These are phyloP conservation scores for Batkoa obscura DNA, from an alignment of 371 early-diverging fungal genomes.

Conservation along the genomic window DNA sequence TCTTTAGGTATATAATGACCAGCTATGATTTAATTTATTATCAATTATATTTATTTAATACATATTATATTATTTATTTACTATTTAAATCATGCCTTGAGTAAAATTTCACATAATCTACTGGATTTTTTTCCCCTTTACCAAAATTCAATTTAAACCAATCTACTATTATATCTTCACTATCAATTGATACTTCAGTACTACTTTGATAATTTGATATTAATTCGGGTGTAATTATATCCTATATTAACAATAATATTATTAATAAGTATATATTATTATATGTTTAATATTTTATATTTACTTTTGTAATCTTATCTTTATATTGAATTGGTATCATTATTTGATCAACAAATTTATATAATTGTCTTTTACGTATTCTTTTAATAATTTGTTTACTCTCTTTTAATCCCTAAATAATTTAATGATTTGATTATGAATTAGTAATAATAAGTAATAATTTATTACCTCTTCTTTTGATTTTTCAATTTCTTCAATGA, in stretches of 20 bases:
- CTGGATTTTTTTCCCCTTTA: constrained; percentile 67
- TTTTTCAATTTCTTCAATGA: constrained; percentile 66
- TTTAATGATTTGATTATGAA: neutral
- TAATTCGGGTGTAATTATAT: constrained; percentile 25
- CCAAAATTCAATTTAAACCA: constrained; percentile 61
- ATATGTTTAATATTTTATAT: constrained; percentile 33
- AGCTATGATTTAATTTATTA: neutral
- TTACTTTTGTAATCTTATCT: constrained; percentile 25
- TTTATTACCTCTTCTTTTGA: constrained; percentile 22
- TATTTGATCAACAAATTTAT: constrained; percentile 74
- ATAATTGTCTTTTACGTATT: constrained; percentile 53
- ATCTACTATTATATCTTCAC: neutral
- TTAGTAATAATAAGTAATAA: neutral
- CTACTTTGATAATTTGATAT: constrained; percentile 33
- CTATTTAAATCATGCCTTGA: constrained; percentile 37
- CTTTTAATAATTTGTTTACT: constrained; percentile 47
- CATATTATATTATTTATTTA: constrained; percentile 14
- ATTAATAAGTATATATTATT: too few relatives aligned
- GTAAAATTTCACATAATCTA: constrained; percentile 64
- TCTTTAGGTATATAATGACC: neutral
- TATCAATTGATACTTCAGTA: constrained; percentile 22
- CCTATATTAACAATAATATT: constrained; percentile 9
- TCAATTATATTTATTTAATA: neutral
- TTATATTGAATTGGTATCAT: constrained; percentile 36
- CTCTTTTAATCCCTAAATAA: constrained; percentile 26